Evolutionary conservation across 2,329 filamentous ascomycete genomes (phyloP).

Genomic region (Pseudofabraea citricarpa): DNA sequence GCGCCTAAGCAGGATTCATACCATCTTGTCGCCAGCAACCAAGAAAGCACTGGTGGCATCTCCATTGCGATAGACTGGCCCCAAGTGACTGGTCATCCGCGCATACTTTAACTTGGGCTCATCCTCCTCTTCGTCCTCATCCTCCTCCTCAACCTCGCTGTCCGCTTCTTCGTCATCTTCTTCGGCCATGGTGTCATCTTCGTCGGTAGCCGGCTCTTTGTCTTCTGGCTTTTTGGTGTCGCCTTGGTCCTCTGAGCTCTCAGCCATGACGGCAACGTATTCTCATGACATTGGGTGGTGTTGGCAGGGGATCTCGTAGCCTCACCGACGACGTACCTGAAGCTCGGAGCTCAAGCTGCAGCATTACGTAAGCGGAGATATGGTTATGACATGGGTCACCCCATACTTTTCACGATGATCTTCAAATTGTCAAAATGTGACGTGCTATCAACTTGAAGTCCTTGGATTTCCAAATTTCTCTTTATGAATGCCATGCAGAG

Average conservation of each 20-base stretch:
- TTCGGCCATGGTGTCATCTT: slow-evolving; percentile 15
- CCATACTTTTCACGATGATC: background rate
- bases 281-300: slow-evolving; percentile 25
- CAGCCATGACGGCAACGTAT: slow-evolving; percentile 26
- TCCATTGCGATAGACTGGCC: slow-evolving; percentile 82
- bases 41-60: slow-evolving; percentile 91
- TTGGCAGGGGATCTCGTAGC: slow-evolving; percentile 12
- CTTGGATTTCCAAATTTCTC: background rate
- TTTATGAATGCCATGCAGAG: slow-evolving; percentile 15
- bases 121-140: slow-evolving; percentile 82
- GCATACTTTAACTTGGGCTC: slow-evolving; percentile 93
- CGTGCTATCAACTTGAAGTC: background rate
- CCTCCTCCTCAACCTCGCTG: slow-evolving; percentile 57
- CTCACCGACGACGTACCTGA: slow-evolving; percentile 19
- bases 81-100: slow-evolving; percentile 75
- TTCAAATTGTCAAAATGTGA: background rate
- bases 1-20: slow-evolving; percentile 34
- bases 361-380: background rate
- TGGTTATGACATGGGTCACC: background rate
- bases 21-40: slow-evolving; percentile 95
- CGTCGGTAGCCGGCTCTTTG: slow-evolving; percentile 15
- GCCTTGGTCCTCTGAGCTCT: slow-evolving; percentile 23
- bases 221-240: slow-evolving; percentile 18
- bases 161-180: slow-evolving; percentile 37
- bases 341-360: slow-evolving; percentile 15